Conservation (phyloP, 345 rosid genomes). For the Garcia nutans region DNA sequence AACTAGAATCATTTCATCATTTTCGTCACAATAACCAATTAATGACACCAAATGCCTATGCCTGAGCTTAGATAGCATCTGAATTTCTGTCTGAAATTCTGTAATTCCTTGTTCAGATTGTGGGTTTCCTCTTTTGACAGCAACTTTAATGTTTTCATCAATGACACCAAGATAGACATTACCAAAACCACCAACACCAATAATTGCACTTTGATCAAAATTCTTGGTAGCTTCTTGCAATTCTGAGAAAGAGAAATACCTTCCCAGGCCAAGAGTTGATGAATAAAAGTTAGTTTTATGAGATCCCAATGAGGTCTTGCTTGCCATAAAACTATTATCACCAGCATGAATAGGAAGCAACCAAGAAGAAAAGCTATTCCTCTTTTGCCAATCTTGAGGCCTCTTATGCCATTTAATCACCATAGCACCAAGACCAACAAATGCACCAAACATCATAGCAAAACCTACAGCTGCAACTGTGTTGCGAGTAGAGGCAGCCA, state of each 20-base stretch:
- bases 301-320: slow-evolving; percentile 55
- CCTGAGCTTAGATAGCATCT: slow-evolving; percentile 82
- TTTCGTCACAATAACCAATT: slow-evolving; percentile 78
- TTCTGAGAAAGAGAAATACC: slow-evolving; percentile 62
- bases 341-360: slow-evolving; percentile 72
- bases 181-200: slow-evolving; percentile 84
- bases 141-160: slow-evolving; percentile 71
- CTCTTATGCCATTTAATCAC: slow-evolving; percentile 73
- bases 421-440: slow-evolving; percentile 82
- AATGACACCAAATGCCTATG: slow-evolving; percentile 82
- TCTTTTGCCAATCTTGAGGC: slow-evolving; percentile 81
- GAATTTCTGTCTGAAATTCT: slow-evolving; percentile 81
- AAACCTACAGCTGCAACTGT: slow-evolving; percentile 75
- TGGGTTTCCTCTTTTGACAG: slow-evolving; percentile 83
- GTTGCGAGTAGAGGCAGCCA: slow-evolving; percentile 32
- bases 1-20: slow-evolving; percentile 76
- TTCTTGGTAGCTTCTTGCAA: slow-evolving; percentile 73
- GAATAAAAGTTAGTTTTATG: slow-evolving; percentile 52
- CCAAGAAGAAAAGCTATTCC: slow-evolving; percentile 84
- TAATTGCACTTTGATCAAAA: slow-evolving; percentile 57
- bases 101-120: slow-evolving; percentile 88
- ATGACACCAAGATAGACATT: slow-evolving; percentile 65
- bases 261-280: slow-evolving; percentile 65
- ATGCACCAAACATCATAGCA: slow-evolving; percentile 87
- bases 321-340: slow-evolving; percentile 60